A percentile compares a stretch with the other conserved stretches of the same genome.
These are phyloP conservation scores for Croton setiger DNA, from an alignment of 441 rosid species.

Conservation along the genomic window DNA sequence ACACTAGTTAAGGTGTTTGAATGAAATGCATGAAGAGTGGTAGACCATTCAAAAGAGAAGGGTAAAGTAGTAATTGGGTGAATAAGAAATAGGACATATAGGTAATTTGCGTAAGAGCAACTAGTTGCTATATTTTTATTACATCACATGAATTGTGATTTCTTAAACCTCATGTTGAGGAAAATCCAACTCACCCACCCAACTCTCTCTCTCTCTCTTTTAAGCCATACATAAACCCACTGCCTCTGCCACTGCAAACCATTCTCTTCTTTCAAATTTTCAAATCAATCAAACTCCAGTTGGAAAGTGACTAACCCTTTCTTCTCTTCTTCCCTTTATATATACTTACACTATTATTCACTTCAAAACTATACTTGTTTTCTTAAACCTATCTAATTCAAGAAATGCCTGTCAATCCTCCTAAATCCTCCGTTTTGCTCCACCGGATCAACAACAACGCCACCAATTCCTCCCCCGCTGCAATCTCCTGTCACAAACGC, in stretches of 20 bases:
- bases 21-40: too few species aligned
- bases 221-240: too few species aligned
- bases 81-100: not conserved
- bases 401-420: slow-evolving; percentile 52
- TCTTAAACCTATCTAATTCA: not conserved
- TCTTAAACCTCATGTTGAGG: not conserved
- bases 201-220: not conserved
- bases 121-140: slow-evolving; percentile 26
- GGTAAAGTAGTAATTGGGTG: not conserved
- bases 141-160: slow-evolving; percentile 33
- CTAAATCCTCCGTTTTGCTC: slow-evolving; percentile 40
- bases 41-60: not conserved
- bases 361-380: not conserved
- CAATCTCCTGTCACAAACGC: slow-evolving; percentile 37
- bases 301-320: slow-evolving; percentile 11
- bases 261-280: not conserved
- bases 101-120: slow-evolving; percentile 19
- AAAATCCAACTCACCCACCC: slow-evolving; percentile 5
- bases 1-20: too few species aligned
- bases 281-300: not conserved
- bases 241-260: not conserved
- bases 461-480: slow-evolving; percentile 15
- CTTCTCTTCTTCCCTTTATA: not conserved
- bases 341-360: not conserved
- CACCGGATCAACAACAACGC: slow-evolving; percentile 41